Base-by-base conservation (phyloP, 768 basidiomycete species). In the Serendipita indica region DNA sequence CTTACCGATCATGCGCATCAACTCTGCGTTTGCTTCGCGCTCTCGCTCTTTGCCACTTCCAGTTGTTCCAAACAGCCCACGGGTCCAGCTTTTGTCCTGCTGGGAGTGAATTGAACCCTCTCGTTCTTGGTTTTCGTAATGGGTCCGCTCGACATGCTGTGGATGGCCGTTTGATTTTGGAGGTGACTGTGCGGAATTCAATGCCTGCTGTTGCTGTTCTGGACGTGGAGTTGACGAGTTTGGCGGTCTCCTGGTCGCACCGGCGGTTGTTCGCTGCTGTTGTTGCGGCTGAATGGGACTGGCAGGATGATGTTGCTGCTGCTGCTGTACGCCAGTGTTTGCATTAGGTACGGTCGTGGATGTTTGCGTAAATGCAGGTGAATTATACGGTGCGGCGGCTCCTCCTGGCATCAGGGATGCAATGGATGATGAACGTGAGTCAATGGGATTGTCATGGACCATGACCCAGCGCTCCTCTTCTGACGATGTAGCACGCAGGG, bases 1-100 rank as follows among this genome's bases (percentile, higher is more conserved):
- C 60, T 25, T 62, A 67, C 62, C 65, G 46, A 62, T 65, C 57
- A 59, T 62, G 37, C 56, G 62, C 34, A 62, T 67, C 57, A 66
- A 60, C 35, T 67, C 65, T 58, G 58, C 64, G 32, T 54, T 54
- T 16, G 49, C 49, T 33, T 54, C 49, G 16, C 32, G 22, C 32
- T 54, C 49, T 28, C 49, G 4, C 27, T 43, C 41, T n/a, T 43
- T 43, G 41, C 41, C 41, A 43, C 41, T n/a, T 18, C 49, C 49
- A n/a, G 49, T 54, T 25, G 22, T 30, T 25, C 49, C 49, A 32
- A 54, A 54, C 22, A 54, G 25, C 20, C 25, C 25, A 7, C 49
- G 3, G 4, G 49, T 30, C 49, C 49, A 54, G 16, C 49, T 30
- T 10, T 54, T 30, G 10, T 54, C 30, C n/a, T 54, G 49, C 25